These are phyloP conservation scores for Mycosphaerella sp. DNA, from an alignment of 2,329 filamentous ascomycete species.

Conservation along the genomic window DNA sequence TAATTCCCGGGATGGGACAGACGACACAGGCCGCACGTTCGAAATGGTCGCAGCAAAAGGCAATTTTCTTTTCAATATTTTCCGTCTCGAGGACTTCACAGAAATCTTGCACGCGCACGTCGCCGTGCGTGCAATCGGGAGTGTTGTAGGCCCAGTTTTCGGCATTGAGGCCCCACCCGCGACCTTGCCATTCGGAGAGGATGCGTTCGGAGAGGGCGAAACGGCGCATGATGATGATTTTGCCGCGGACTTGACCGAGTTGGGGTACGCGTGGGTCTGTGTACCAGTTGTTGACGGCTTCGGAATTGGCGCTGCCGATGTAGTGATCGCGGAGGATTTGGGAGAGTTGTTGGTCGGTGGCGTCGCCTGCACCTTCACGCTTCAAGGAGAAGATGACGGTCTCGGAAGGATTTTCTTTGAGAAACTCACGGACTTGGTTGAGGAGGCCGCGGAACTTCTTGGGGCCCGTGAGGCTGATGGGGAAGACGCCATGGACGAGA, in stretches of 20 bases:
- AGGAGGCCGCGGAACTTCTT: constrained; percentile 74
- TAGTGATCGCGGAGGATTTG: constrained; percentile 69
- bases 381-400: constrained; percentile 82
- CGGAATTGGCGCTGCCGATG: constrained; percentile 46
- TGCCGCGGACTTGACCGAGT: constrained; percentile 72
- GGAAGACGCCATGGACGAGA: constrained; percentile 86
- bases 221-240: constrained; percentile 76
- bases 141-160: constrained; percentile 82
- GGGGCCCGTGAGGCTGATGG: constrained; percentile 72
- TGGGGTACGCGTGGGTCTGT: constrained; percentile 68
- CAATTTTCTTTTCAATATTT: constrained; percentile 75
- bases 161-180: constrained; percentile 54
- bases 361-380: constrained; percentile 76
- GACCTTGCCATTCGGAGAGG: constrained; percentile 46
- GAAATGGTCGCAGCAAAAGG: constrained; percentile 66
- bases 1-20: constrained; percentile 37
- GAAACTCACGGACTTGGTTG: constrained; percentile 60
- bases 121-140: constrained; percentile 64
- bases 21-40: constrained; percentile 52
- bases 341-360: constrained; percentile 71
- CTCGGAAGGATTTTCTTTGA: constrained; percentile 71
- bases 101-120: constrained; percentile 86
- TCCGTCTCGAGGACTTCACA: constrained; percentile 74
- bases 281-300: constrained; percentile 59
- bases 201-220: constrained; percentile 57